Base-by-base conservation (phyloP, 805 yeast genomes). In the Candida hungchunana region DNA sequence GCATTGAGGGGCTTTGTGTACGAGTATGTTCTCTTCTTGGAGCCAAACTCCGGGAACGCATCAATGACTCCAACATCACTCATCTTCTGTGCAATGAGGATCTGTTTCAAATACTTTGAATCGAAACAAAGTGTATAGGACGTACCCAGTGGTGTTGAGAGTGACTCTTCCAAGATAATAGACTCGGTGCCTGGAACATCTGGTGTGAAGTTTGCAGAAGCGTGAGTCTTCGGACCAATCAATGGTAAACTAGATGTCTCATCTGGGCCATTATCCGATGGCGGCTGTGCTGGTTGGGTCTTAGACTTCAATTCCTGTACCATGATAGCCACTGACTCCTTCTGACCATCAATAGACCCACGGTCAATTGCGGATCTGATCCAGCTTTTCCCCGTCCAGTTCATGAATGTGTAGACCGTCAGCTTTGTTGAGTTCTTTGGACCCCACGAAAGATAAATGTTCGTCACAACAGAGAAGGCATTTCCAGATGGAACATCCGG, bases 401-500 rank as follows among this genome's bases (percentile, higher is more conserved):
- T 75, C 29, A 82, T 70, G 20, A 60, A 60, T 3, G 80, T 78
- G 21, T 73, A 68, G 12, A 79, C 73, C 17, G 63, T 60, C 6
- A 82, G 24, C 18, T 62, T 63, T 0, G 89, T 81, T 7, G 58
- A 40, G 52, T 79, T 79, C 32, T 69, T 66, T 2, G 62, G 64
- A 4, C 70, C 83, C 93, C 94, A 83, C 9, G 75, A 66, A 6
- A 82, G 58, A 46, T 69, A 69, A 23, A 72, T 67, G 19, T 67
- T 64, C 2, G 93, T 79, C 35, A 69, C 66, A 4, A 81, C 82
- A 31, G 69, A 66, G 47, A 84, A 84, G 0, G 82, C 65, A 44
- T 66, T 71, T 7, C 94, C 93, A 22, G 83, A 77, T 0, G 94
- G 94, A n/a, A 83, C 86, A 60, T 83, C 93, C 0, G 93, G 94